Conservation (phyloP, 139 green algal genomes). For the Spirogloea muscicola region DNA sequence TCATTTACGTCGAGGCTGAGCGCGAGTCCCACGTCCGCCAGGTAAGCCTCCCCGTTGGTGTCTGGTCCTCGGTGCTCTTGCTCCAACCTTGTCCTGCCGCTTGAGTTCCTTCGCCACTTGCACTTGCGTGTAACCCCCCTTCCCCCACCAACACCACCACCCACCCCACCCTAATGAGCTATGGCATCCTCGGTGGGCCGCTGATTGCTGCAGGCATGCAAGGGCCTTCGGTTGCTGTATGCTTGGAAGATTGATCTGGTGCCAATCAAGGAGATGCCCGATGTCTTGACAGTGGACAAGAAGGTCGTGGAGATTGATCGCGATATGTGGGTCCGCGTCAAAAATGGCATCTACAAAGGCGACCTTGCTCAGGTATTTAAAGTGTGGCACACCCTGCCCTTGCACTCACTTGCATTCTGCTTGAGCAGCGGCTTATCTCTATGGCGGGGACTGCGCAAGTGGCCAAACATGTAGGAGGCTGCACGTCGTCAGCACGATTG, state of each 20-base stretch:
- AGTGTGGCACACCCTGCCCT: not conserved
- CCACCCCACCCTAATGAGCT: not conserved
- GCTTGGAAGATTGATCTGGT: slow-evolving; percentile 66
- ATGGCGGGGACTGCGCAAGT: not conserved
- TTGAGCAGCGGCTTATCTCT: not conserved
- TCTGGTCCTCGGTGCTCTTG: not conserved
- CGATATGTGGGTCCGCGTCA: slow-evolving; percentile 78
- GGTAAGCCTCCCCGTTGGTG: not conserved
- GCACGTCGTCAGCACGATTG: not conserved
- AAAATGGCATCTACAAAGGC: slow-evolving; percentile 79
- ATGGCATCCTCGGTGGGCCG: not conserved
- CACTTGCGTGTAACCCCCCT: not conserved
- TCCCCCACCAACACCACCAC: not conserved
- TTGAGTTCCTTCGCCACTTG: not conserved
- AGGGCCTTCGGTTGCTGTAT: slow-evolving; percentile 75
- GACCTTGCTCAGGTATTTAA: slow-evolving; percentile 68
- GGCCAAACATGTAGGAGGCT: not conserved
- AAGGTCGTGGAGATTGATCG: slow-evolving; percentile 40
- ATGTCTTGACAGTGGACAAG: slow-evolving; percentile 69
- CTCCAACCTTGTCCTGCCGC: not conserved
- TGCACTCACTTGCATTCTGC: not conserved
- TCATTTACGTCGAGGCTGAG: slow-evolving; percentile 90
- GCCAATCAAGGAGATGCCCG: slow-evolving; percentile 87
- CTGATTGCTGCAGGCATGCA: slow-evolving; percentile 50
- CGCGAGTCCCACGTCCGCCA: slow-evolving; percentile 86